These are phyloP conservation scores for Venturia aucupariae DNA, from an alignment of 2,329 filamentous ascomycete genomes.

Conservation along the genomic window DNA sequence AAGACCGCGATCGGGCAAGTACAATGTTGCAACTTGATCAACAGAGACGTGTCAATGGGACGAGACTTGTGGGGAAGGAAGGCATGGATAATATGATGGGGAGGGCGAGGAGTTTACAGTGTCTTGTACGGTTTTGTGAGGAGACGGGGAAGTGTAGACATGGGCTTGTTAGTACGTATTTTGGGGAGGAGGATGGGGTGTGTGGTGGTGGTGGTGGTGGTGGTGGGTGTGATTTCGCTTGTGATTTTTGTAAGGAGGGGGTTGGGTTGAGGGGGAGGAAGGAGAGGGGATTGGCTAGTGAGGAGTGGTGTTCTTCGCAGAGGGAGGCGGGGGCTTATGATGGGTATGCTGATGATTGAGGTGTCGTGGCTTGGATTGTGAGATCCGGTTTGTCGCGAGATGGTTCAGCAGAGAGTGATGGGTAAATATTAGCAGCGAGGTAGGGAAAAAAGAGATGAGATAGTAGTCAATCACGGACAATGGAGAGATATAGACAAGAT, in stretches of 20 bases:
- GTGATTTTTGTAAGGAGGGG: constrained; percentile 40
- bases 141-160: constrained; percentile 65
- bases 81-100: constrained; percentile 30
- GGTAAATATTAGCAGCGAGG: neutral
- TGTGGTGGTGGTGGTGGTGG: too few species aligned
- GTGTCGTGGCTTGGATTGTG: neutral
- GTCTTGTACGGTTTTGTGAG: constrained; percentile 75
- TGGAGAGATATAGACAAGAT: neutral
- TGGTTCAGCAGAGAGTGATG: neutral
- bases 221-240: constrained; percentile 37
- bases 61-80: constrained; percentile 28
- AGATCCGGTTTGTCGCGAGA: neutral
- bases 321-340: constrained; percentile 11
- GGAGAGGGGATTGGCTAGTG: constrained; percentile 35
- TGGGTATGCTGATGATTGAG: neutral
- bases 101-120: constrained; percentile 35
- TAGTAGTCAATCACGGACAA: neutral
- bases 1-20: constrained; percentile 70
- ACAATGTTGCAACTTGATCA: constrained; percentile 40
- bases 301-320: constrained; percentile 32
- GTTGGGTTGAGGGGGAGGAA: constrained; percentile 32
- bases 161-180: constrained; percentile 63
- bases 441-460: too few species aligned
- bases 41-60: constrained; percentile 35
- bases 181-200: constrained; percentile 59